Conservation (phyloP, 345 rosid species). For the Melastoma malabathricum region DNA sequence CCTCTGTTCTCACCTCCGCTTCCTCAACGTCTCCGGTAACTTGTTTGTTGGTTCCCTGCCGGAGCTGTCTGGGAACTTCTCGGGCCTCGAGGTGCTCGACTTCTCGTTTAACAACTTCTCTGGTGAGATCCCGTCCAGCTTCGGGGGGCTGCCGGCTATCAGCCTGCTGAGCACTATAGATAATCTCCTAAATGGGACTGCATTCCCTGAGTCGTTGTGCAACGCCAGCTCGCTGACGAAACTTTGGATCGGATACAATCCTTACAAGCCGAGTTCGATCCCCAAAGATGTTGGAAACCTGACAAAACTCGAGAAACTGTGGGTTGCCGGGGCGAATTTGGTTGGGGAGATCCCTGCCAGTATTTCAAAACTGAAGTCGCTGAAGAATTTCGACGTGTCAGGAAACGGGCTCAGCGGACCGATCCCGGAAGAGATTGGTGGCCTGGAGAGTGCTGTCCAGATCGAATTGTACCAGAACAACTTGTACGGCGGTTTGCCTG, state of each 20-base stretch:
- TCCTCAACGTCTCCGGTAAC: slow-evolving; percentile 22
- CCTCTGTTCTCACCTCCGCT: slow-evolving; percentile 33
- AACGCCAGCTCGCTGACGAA: slow-evolving; percentile 35
- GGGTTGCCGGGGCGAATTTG: slow-evolving; percentile 15
- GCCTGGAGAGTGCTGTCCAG: slow-evolving; percentile 19
- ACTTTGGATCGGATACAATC: slow-evolving; percentile 27
- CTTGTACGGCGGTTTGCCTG: slow-evolving; percentile 41
- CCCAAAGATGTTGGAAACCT: slow-evolving; percentile 40
- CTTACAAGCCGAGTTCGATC: slow-evolving; percentile 21
- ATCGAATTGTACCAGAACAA: slow-evolving; percentile 36
- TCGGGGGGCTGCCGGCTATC: slow-evolving; percentile 26
- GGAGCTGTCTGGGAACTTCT: slow-evolving; percentile 25
- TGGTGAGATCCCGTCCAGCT: slow-evolving; percentile 43
- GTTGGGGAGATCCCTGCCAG: slow-evolving; percentile 45
- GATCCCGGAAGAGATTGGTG: slow-evolving; percentile 34
- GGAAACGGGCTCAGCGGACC: slow-evolving; percentile 32
- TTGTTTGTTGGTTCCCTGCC: slow-evolving; percentile 45
- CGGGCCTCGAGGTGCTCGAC: slow-evolving; percentile 22
- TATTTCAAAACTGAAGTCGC: slow-evolving; percentile 26
- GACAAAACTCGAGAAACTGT: slow-evolving; percentile 33
- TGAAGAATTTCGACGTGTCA: slow-evolving; percentile 36
- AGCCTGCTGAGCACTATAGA: slow-evolving; percentile 14
- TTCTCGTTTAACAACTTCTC: slow-evolving; percentile 30
- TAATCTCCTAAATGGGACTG: slow-evolving; percentile 27
- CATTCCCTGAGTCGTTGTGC: slow-evolving; percentile 35